Evolutionary conservation across 441 rosid species (phyloP).

Genomic region (Metrosideros polymorpha): DNA sequence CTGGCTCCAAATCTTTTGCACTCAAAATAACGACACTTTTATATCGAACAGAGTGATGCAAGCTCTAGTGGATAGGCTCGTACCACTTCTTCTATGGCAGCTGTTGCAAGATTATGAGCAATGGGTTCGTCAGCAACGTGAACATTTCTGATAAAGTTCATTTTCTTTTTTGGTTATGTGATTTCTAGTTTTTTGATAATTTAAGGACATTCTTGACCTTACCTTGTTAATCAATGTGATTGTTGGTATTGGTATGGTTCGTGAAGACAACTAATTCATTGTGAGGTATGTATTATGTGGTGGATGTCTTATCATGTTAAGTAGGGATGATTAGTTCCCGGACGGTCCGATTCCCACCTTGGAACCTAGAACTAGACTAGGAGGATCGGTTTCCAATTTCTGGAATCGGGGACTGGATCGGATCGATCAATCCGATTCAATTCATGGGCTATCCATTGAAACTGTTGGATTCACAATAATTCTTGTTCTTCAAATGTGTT

Average conservation of each 20-base stretch:
- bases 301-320: neutral
- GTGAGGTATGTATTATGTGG: neutral
- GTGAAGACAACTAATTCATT: neutral
- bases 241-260: neutral
- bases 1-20: neutral
- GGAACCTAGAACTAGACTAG: too few species aligned
- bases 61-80: slow-evolving; percentile 69
- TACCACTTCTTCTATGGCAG: slow-evolving; percentile 50
- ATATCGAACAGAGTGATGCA: slow-evolving; percentile 52
- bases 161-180: neutral
- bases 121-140: slow-evolving; percentile 33
- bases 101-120: slow-evolving; percentile 46
- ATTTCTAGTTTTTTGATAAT: neutral
- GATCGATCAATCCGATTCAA: too few species aligned
- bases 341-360: too few species aligned
- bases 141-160: neutral
- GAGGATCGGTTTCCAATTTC: too few species aligned
- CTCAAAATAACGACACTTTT: neutral
- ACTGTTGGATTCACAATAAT: too few species aligned
- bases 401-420: too few species aligned
- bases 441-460: too few species aligned
- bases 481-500: too few species aligned
- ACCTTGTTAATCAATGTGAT: neutral
- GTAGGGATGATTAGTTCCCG: too few species aligned
- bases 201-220: neutral